Percentiles rank a stretch among this genome's conserved stretches.
Conservation (phyloP, 2,329 filamentous ascomycete species). For the Aureobasidium melanogenum region DNA sequence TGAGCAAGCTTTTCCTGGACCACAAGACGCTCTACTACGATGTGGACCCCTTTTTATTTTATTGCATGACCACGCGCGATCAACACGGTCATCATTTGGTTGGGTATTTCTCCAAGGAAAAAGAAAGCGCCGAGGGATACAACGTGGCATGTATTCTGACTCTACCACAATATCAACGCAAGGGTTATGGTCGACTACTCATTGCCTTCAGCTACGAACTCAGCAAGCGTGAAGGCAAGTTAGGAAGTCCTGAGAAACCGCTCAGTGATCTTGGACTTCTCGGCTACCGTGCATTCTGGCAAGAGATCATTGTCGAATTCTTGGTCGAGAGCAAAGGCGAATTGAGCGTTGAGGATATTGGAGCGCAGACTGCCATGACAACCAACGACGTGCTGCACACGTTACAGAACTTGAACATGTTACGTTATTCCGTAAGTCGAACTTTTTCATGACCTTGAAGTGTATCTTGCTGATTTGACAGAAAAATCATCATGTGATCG, state of each 20-base stretch:
- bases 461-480: not conserved
- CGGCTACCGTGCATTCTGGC: conserved; percentile 96
- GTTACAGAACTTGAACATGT: conserved; percentile 85
- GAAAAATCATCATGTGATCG: conserved; percentile 93
- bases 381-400: conserved; percentile 94
- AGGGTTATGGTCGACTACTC: conserved; percentile 83
- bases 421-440: conserved; percentile 67
- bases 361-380: conserved; percentile 80
- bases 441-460: not conserved
- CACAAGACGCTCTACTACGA: conserved; percentile 99
- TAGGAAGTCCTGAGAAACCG: conserved; percentile 94
- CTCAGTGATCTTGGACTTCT: conserved; percentile 87
- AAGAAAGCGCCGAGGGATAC: conserved; percentile 92
- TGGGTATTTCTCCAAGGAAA: conserved; percentile 99
- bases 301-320: conserved; percentile 83
- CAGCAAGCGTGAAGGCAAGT: conserved; percentile 86
- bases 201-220: conserved; percentile 98
- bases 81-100: conserved; percentile 89
- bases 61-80: conserved; percentile 87
- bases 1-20: conserved; percentile 93
- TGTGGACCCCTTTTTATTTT: conserved; percentile 97
- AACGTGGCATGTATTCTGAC: conserved; percentile 98
- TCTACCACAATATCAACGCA: conserved; percentile 88
- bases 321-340: conserved; percentile 60
- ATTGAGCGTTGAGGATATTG: conserved; percentile 80